Evolutionary conservation across 345 rosid genomes (phyloP).

Genomic region (Carallia brachiata): DNA sequence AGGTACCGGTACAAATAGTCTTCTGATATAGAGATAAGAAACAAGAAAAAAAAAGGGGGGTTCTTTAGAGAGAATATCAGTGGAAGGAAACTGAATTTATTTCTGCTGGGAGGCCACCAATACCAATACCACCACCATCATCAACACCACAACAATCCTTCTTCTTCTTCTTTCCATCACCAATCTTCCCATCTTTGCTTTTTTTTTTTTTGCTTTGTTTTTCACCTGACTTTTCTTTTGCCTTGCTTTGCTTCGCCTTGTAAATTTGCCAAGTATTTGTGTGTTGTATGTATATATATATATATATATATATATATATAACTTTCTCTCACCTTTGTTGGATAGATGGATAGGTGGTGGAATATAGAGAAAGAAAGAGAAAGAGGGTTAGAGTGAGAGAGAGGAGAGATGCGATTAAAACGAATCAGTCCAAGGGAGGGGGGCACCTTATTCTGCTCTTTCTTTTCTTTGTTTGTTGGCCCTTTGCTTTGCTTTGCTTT

Average conservation of each 20-base stretch:
- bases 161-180: not conserved
- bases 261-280: not conserved
- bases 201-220: too few relatives aligned
- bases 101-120: conserved; percentile 13
- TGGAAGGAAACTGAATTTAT: conserved; percentile 6
- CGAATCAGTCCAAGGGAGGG: conserved; percentile 26
- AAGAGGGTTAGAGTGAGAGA: not conserved
- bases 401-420: conserved; percentile 22
- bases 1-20: not conserved
- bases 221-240: not conserved
- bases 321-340: not conserved
- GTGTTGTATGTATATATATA: not conserved
- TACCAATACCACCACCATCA: conserved; percentile 9
- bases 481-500: conserved; percentile 9
- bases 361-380: not conserved
- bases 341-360: not conserved
- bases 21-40: not conserved
- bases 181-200: conserved; percentile 14
- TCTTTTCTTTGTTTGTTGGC: conserved; percentile 9
- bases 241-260: not conserved
- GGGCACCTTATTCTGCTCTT: conserved; percentile 27
- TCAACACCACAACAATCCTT: not conserved
- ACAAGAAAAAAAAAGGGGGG: not conserved
- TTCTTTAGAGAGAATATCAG: conserved; percentile 14
- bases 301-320: not conserved